Base-by-base conservation (phyloP, 495 filamentous ascomycete species). In the Penicillium lagena region DNA sequence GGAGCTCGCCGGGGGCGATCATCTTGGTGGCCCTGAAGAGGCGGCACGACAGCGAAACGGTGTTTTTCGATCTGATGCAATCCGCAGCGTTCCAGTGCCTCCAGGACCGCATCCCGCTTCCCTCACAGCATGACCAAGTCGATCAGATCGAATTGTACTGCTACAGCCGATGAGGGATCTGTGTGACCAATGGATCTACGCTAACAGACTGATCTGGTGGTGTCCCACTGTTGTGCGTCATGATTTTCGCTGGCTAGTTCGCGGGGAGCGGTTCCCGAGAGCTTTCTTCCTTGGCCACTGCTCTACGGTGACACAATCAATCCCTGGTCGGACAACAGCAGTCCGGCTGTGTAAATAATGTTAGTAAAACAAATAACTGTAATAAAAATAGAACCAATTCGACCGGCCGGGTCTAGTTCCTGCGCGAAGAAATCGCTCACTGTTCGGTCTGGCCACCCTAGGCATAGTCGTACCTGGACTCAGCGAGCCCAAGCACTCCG, bases 21-120 rank as follows among this genome's bases (percentile, higher is more conserved):
- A 68, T 96, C 4, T 61, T 93, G 7, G 70, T 97, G 9, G 82
- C 89, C 4, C 81, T 89, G 55, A 98, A 98, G 65, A 75, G 80
- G 31, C 78, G 93, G 29, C 91, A 98, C 65, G 79, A 84, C 12
- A 88, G 83, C 43, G 93, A 98, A 63, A 68, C 70, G 11, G 66
- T 81, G 2, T 87, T 95, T 58, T 96, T 93, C 59, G 78, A 85
- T 11, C 60, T 96, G 40, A 86, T 96, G 79, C 44, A 60, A 8
- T 62, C 69, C 32, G 73, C 74, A 10, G 73, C 71, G 2, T 82
- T 90, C 63, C 30, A 37, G 1, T 64, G 70, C 32, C 43, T 58
- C 35, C 72, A 81, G 27, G 56, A 66, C 7, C 61, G 46, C 3
- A 55, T 87, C 14, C 62, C 67, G 7, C 60, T 90, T 12, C 82